Base-by-base conservation (phyloP, 1,139 yeast species). In the Saccharomycopsis hybrid region DNA sequence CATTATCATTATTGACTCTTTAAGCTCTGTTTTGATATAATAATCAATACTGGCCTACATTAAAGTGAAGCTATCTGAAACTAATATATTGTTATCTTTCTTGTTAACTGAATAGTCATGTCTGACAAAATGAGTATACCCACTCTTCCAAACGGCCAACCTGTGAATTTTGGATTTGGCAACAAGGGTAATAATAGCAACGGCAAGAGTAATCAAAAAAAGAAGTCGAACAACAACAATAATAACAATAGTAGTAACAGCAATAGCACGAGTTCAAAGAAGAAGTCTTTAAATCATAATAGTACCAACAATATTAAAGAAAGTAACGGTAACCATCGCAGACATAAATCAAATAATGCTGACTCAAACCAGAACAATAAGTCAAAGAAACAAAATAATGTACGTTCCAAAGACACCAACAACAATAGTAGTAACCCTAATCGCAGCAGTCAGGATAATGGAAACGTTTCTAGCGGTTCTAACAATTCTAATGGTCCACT, bases 111-210 rank as follows among this genome's bases (percentile, higher is more conserved):
- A 18, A 18, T 18, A 18, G 18, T 18, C 18, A 18, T 18, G 18
- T 18, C 18, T 18, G 18, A 24, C 30, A 44, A 27, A 18, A 48
- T 48, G 51, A 43, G 47, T 37, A n/a, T 39, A 37, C 54, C 49
- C 33, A 43, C 41, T 13, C 40, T 51, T 18, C 54, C 54, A 5
- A 52, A 49, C 41, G 54, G 54, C 38, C 50, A 49, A 27, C 54
- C 54, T 28, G 53, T 52, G 30, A 49, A 46, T 29, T 52, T 52
- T 47, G 54, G 54, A 31, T 31, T 11, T 39, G 25, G 42, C 40
- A 45, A 33, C 18, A 48, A 38, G 24, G 38, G 24, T 43, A 43
- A 18, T 43, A 36, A 32, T 11, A 44, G 36, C 27, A 37, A 38
- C 30, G 9, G 4, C 33, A 35, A 31, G 8, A 39, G 42, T n/a